Percentiles rank a stretch among this genome's conserved stretches.
These are phyloP conservation scores for Camptophora hylomeconis DNA, from an alignment of 2,329 filamentous ascomycete species.

Conservation along the genomic window DNA sequence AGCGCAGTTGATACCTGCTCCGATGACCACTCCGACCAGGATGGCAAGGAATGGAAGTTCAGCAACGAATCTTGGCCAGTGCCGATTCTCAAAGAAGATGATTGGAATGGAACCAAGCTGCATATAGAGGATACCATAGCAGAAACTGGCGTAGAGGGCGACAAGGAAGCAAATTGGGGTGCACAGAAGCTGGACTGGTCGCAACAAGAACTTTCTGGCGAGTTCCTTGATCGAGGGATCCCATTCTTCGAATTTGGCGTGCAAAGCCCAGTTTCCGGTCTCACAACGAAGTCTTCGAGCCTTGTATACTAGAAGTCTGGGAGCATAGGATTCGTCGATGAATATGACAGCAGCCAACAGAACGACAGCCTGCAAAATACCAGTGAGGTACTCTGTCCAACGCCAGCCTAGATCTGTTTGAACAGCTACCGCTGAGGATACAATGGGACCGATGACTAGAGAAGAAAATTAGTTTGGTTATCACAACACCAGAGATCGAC, in stretches of 20 bases:
- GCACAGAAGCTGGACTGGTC: slow-evolving; percentile 36
- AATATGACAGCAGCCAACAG: slow-evolving; percentile 40
- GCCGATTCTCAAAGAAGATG: slow-evolving; percentile 33
- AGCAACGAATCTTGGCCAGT: slow-evolving; percentile 33
- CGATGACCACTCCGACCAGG: slow-evolving; percentile 29
- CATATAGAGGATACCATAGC: slow-evolving; percentile 37
- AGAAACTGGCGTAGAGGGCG: slow-evolving; percentile 34
- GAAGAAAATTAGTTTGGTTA: too few species aligned
- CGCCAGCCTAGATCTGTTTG: slow-evolving; percentile 45
- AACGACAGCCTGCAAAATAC: slow-evolving; percentile 48
- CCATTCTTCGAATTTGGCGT: slow-evolving; percentile 27
- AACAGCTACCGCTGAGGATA: slow-evolving; percentile 48
- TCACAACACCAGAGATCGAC: too few species aligned
- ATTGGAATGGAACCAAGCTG: slow-evolving; percentile 40
- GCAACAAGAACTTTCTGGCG: slow-evolving; percentile 34
- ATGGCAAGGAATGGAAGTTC: slow-evolving; percentile 39
- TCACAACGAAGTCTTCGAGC: slow-evolving; percentile 36
- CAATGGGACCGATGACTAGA: slow-evolving; percentile 40
- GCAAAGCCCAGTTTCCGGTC: slow-evolving; percentile 34
- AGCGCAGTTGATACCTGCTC: slow-evolving; percentile 29
- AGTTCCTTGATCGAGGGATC: slow-evolving; percentile 27
- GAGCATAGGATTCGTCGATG: slow-evolving; percentile 46
- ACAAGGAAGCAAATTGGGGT: slow-evolving; percentile 41
- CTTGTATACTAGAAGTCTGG: slow-evolving; percentile 38
- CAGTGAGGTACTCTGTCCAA: slow-evolving; percentile 53